These are phyloP conservation scores for Meira miltonrushii DNA, from an alignment of 1,284 basidiomycete genomes.

Conservation along the genomic window DNA sequence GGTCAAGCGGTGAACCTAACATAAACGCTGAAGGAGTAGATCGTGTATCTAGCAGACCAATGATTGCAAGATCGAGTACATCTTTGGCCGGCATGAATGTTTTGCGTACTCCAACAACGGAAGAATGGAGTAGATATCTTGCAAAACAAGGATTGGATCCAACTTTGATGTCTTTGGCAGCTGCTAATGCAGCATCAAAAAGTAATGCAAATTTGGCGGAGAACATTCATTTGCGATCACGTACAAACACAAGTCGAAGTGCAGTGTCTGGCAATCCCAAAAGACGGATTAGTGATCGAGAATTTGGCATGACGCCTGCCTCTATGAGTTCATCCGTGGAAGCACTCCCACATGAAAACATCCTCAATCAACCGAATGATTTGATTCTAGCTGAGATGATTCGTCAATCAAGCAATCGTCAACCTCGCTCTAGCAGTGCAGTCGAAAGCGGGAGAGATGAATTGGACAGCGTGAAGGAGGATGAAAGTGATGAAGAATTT, in stretches of 20 bases:
- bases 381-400: no score
- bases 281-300: slow-evolving; percentile 14
- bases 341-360: slow-evolving; percentile 14
- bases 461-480: slow-evolving; percentile 24
- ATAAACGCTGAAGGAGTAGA: background rate
- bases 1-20: no score
- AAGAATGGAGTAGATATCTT: slow-evolving; percentile 43
- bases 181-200: background rate
- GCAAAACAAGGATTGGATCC: slow-evolving; percentile 37
- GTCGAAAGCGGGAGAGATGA: slow-evolving; percentile 11
- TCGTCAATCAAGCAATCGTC: no score
- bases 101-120: slow-evolving; percentile 42
- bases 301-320: slow-evolving; percentile 13
- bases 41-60: background rate
- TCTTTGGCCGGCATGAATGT: slow-evolving; percentile 12
- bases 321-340: slow-evolving; percentile 7
- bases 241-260: slow-evolving; percentile 13
- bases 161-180: slow-evolving; percentile 8
- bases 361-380: background rate
- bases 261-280: slow-evolving; percentile 11
- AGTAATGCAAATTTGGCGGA: background rate
- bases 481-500: slow-evolving; percentile 20
- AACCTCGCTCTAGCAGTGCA: no score
- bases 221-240: slow-evolving; percentile 15
- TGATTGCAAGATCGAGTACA: background rate